Evolutionary conservation across 2,329 filamentous ascomycete species (phyloP).

Genomic region (Blastomyces gilchristii): DNA sequence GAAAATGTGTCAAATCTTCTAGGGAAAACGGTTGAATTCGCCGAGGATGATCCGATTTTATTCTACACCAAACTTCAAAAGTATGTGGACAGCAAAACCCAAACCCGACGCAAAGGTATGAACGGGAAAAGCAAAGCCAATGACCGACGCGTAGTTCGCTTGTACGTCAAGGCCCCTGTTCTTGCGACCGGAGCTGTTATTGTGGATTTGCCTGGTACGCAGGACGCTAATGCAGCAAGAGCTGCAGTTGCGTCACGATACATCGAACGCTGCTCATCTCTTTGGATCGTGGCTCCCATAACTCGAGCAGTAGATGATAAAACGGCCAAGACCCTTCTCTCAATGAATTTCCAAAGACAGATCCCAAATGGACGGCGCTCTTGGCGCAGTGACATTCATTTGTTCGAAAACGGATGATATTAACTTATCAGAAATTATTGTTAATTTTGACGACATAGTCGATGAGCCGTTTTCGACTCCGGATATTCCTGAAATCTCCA

Average conservation of each 20-base stretch:
- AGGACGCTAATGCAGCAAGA: constrained; percentile 51
- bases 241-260: constrained; percentile 49
- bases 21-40: constrained; percentile 37
- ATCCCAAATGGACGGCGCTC: constrained; percentile 49
- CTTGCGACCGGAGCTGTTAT: constrained; percentile 46
- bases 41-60: constrained; percentile 36
- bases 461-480: constrained; percentile 15
- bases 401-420: constrained; percentile 57
- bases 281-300: constrained; percentile 56
- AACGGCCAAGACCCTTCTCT: constrained; percentile 46
- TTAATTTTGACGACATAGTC: constrained; percentile 31
- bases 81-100: constrained; percentile 49
- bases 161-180: constrained; percentile 42
- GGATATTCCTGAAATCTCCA: constrained; percentile 10
- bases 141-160: constrained; percentile 28
- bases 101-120: constrained; percentile 26
- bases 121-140: constrained; percentile 13
- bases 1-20: constrained; percentile 35
- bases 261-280: constrained; percentile 48
- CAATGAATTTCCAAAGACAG: constrained; percentile 48
- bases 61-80: constrained; percentile 33
- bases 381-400: constrained; percentile 48
- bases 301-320: constrained; percentile 51
- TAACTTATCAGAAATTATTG: constrained; percentile 36
- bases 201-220: constrained; percentile 50